phyloP scores from a whole-genome alignment of 495 filamentous ascomycete genomes.

The Neurospora terricola region DNA sequence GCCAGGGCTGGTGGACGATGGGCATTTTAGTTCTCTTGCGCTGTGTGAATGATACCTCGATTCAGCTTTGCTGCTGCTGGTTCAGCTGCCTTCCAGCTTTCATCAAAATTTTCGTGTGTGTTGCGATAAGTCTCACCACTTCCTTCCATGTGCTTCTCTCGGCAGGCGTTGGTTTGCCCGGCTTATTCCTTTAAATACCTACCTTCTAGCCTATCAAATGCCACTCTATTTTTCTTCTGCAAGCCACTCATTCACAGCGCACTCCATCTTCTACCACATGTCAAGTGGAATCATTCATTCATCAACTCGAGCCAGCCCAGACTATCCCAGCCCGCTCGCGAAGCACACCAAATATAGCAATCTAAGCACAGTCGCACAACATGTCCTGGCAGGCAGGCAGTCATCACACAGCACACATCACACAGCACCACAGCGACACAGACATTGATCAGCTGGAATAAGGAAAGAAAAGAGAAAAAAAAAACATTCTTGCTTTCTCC shows the following conservation, averaged over 20 bases:
- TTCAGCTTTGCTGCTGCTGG: background rate
- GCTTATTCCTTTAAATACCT: background rate
- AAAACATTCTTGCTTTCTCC: background rate
- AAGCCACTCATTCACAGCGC: background rate
- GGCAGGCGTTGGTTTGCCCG: background rate
- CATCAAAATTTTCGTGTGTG: background rate
- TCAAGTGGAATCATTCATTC: background rate
- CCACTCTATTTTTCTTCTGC: background rate
- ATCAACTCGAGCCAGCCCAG: background rate
- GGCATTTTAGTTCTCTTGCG: background rate
- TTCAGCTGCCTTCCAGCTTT: background rate
- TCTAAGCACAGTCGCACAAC: background rate
- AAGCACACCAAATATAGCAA: background rate
- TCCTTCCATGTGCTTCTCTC: background rate
- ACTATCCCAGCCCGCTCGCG: background rate
- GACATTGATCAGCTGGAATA: background rate
- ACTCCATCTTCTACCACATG: background rate
- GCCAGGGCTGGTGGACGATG: background rate
- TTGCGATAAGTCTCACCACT: background rate
- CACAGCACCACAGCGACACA: background rate
- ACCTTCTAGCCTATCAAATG: background rate
- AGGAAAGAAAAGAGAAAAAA: background rate
- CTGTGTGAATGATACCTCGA: background rate
- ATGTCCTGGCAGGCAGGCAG: background rate
- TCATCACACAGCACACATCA: background rate